Percentiles rank a stretch among this genome's conserved stretches.
phyloP scores from a whole-genome alignment of 257 asterid genomes.

The Ocimum tenuiflorum region DNA sequence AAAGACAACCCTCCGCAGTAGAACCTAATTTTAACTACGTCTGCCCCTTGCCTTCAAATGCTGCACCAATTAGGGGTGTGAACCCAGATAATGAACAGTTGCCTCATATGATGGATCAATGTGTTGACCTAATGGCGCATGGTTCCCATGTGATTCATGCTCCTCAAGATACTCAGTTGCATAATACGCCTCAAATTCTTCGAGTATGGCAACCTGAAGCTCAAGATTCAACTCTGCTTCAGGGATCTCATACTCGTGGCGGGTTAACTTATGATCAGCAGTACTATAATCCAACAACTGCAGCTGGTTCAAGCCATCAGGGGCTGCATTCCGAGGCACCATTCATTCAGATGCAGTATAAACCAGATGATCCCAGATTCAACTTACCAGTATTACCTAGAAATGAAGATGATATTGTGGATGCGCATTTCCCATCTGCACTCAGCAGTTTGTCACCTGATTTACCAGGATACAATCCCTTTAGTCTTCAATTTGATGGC shows the following conservation, averaged over 20 bases:
- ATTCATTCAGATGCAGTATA: constrained; percentile 17
- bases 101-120: constrained; percentile 23
- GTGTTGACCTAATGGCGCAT: constrained; percentile 25
- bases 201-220: constrained; percentile 25
- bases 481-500: constrained; percentile 35
- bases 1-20: constrained; percentile 23
- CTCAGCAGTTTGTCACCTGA: constrained; percentile 32
- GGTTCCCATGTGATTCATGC: constrained; percentile 24
- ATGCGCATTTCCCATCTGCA: constrained; percentile 32
- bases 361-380: constrained; percentile 19
- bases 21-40: constrained; percentile 28
- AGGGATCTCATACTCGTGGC: constrained; percentile 25
- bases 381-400: constrained; percentile 23
- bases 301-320: constrained; percentile 27
- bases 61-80: constrained; percentile 6
- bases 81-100: constrained; percentile 20
- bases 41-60: constrained; percentile 28
- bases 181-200: constrained; percentile 20
- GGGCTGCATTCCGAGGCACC: constrained; percentile 29
- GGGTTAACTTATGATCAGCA: constrained; percentile 24
- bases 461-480: constrained; percentile 28
- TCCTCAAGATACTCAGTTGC: constrained; percentile 22
- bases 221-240: constrained; percentile 28
- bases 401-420: constrained; percentile 22
- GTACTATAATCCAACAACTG: constrained; percentile 22